These are phyloP conservation scores for Neckera pumila DNA, from an alignment of 225 moss, liverwort and hornwort species.

Conservation along the genomic window DNA sequence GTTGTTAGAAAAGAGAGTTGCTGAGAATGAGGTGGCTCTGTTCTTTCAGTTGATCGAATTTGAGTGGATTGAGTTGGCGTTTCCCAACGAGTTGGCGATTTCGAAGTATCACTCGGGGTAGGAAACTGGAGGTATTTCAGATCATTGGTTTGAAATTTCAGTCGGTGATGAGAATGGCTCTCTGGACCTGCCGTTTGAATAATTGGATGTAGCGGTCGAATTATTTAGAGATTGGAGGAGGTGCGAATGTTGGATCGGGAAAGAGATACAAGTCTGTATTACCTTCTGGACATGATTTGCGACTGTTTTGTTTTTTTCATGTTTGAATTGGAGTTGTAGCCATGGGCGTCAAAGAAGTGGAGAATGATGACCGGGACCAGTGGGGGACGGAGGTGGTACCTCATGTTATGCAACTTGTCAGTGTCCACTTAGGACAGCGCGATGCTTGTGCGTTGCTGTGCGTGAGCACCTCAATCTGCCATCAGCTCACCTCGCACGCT, in stretches of 20 bases:
- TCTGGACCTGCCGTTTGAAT: not conserved
- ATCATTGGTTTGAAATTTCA: not conserved
- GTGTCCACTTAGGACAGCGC: constrained; percentile 55
- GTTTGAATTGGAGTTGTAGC: constrained; percentile 16
- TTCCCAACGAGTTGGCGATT: not conserved
- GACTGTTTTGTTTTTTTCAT: not conserved
- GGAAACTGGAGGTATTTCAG: not conserved
- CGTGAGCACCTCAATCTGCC: constrained; percentile 57
- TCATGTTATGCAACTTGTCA: constrained; percentile 78
- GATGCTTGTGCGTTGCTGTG: constrained; percentile 79
- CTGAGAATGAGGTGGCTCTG: not conserved
- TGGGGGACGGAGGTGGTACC: constrained; percentile 62
- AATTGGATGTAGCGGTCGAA: not conserved
- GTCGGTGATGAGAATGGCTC: not conserved
- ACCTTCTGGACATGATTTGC: not conserved
- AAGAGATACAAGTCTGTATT: not conserved
- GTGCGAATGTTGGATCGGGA: constrained; percentile 15
- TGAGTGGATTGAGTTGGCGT: not conserved
- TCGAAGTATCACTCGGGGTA: not conserved
- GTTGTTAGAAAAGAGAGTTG: not conserved
- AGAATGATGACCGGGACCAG: constrained; percentile 9
- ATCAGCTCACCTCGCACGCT: constrained; percentile 63
- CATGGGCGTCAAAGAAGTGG: constrained; percentile 23
- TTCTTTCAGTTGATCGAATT: not conserved
- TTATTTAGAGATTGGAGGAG: constrained; percentile 20